Conservation (phyloP, 805 yeast genomes). For the Clavispora fructus region DNA sequence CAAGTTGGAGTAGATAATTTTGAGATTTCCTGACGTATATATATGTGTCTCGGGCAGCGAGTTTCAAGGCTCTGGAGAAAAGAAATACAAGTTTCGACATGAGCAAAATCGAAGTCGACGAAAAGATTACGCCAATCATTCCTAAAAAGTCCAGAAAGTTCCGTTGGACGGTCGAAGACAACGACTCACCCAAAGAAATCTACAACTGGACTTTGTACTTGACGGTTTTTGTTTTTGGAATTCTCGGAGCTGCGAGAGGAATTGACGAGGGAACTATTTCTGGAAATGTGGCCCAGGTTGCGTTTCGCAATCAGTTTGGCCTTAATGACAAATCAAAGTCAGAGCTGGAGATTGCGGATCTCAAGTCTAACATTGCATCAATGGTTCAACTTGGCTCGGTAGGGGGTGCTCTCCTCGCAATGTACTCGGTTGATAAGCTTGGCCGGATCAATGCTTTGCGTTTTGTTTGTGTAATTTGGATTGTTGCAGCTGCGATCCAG, state of each 20-base stretch:
- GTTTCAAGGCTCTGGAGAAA: no score
- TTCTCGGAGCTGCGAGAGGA: conserved; percentile 54
- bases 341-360: conserved; percentile 34
- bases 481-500: conserved; percentile 44
- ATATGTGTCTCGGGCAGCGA: no score
- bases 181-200: conserved; percentile 39
- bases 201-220: conserved; percentile 43
- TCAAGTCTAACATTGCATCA: conserved; percentile 49
- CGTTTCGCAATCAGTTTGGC: conserved; percentile 41
- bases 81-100: background rate
- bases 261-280: conserved; percentile 51
- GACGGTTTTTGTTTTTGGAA: conserved; percentile 46
- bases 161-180: conserved; percentile 23
- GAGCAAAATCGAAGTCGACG: background rate
- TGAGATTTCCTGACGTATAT: background rate
- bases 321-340: conserved; percentile 35
- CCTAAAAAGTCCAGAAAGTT: conserved; percentile 4
- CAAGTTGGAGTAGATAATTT: background rate
- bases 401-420: conserved; percentile 48
- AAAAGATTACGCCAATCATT: background rate
- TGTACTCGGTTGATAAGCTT: conserved; percentile 43
- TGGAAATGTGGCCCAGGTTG: conserved; percentile 39
- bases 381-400: conserved; percentile 57
- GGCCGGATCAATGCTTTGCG: conserved; percentile 50
- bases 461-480: conserved; percentile 31